phyloP scores from a whole-genome alignment of 2,329 filamentous ascomycete species.

The Aspergillus felis region DNA sequence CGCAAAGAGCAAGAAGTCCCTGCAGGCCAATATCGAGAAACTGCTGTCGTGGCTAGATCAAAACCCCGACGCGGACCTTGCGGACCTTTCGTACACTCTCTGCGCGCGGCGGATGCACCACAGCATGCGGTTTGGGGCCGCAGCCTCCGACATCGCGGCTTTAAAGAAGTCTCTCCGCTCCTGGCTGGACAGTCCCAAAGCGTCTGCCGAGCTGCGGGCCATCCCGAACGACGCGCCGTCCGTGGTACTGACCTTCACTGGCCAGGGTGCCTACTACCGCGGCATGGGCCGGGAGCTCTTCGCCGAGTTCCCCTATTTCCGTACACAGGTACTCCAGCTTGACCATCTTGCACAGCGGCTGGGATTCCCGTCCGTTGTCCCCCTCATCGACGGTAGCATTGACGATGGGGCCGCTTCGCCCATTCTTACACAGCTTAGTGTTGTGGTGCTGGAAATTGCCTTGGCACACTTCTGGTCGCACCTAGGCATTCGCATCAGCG shows the following conservation, averaged over 20 bases:
- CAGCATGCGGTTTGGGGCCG: constrained; percentile 6
- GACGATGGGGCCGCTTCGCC: constrained; percentile 38
- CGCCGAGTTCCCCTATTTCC: constrained; percentile 18
- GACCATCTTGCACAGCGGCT: constrained; percentile 18
- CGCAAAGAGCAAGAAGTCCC: constrained; percentile 48
- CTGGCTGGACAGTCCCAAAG: constrained; percentile 4
- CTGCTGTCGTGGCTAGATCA: constrained; percentile 43
- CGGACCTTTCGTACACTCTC: constrained; percentile 60
- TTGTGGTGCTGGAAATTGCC: constrained; percentile 39
- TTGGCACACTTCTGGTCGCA: constrained; percentile 28
- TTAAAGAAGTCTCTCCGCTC: constrained; percentile 3
- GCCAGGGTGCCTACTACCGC: constrained; percentile 30
- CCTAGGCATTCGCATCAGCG: constrained; percentile 36
- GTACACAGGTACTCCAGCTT: constrained; percentile 17
- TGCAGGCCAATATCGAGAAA: constrained; percentile 51
- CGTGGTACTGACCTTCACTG: constrained; percentile 38
- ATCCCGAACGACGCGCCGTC: constrained; percentile 8
- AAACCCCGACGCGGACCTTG: constrained; percentile 41
- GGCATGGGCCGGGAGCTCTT: constrained; percentile 30
- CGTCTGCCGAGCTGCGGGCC: constrained; percentile 54
- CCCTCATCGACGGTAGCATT: constrained; percentile 13
- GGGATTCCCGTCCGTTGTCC: constrained; percentile 24
- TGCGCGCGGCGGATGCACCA: constrained; percentile 52
- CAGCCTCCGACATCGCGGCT: background rate
- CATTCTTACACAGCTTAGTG: constrained; percentile 35